Percentiles rank a stretch among this genome's conserved stretches.
These are phyloP conservation scores for Rhytidhysteron rufulum DNA, from an alignment of 2,329 filamentous ascomycete species.

Conservation along the genomic window DNA sequence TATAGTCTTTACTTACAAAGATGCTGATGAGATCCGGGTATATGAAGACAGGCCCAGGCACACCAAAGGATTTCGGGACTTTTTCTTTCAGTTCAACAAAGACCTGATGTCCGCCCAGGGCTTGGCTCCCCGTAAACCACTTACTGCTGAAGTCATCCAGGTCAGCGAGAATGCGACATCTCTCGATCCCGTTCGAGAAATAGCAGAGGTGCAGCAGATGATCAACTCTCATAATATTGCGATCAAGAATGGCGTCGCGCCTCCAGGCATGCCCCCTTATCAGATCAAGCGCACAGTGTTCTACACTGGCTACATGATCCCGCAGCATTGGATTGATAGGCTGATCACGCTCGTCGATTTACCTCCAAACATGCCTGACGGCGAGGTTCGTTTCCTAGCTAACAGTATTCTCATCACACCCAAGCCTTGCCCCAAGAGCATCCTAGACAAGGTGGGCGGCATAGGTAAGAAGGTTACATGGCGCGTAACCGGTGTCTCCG, in stretches of 20 bases:
- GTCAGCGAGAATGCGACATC: constrained; percentile 72
- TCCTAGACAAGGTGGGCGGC: constrained; percentile 81
- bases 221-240: constrained; percentile 80
- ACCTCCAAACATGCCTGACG: constrained; percentile 58
- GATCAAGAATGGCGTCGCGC: constrained; percentile 45
- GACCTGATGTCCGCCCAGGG: constrained; percentile 42
- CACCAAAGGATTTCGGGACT: constrained; percentile 79
- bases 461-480: constrained; percentile 79
- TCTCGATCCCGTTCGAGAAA: constrained; percentile 74
- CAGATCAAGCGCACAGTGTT: constrained; percentile 83
- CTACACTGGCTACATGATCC: constrained; percentile 89
- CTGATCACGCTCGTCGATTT: constrained; percentile 67
- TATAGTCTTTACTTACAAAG: constrained; percentile 79
- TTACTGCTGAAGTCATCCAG: constrained; percentile 78
- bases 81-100: constrained; percentile 74
- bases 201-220: constrained; percentile 81
- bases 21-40: constrained; percentile 73
- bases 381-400: constrained; percentile 75
- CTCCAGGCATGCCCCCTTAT: constrained; percentile 48
- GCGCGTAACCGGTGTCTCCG: constrained; percentile 74
- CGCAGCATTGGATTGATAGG: constrained; percentile 64
- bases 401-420: constrained; percentile 91
- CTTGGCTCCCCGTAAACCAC: constrained; percentile 56
- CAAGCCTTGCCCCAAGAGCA: constrained; percentile 65
- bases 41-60: constrained; percentile 63